Evolutionary conservation across 208 protist species (phyloP), one percentile per base, ranked within the genome.

Genomic region (Wallacemonas sp.): DNA sequence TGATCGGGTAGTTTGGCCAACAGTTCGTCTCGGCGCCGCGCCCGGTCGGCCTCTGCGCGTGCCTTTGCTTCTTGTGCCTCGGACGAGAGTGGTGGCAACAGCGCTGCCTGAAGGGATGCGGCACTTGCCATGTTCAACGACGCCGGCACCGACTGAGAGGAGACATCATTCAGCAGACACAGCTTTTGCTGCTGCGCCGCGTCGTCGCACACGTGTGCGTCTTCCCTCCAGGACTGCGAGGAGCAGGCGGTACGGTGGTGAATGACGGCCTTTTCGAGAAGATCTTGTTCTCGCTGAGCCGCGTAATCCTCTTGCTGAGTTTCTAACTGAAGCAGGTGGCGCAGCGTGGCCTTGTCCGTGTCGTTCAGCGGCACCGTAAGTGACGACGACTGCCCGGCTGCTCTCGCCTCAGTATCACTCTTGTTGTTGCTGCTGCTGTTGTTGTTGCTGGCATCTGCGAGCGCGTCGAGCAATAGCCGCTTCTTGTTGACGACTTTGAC

Each of bases 401-500:
- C 36, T 17, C 36, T 6, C 9, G 36, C 36, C 14, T 41, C 36
- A 6, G 36, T 14, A 14, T 14, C 14, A 14, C 9, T 14, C 51
- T 12, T 8, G 24, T 17, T 26, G 22, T 26, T 26, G 22, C 22
- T 26, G 22, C 9, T 26, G 46, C 3, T 26, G 21, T 24, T 30
- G 15, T 34, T 26, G 11, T 60, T 26, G 36, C 36, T 42, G 39
- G 69, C 53, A 14, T 79, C 60, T 15, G 28, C 45, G 24, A 75
- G 66, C 15, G 55, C 65, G n/a, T 86, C 65, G 4, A 75, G 56
- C 33, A 77, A 53, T 46, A 83, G 58, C 36, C 74, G 76, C 61
- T 72, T 45, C 72, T 84, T 83, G 15, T 72, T 64, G 21, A 86
- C 74, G 8, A 83, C 21, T 62, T 86, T 86, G 12, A 86, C 69